Conservation (phyloP, 164 flowering plant genomes). For the Nymphaea colorata region DNA sequence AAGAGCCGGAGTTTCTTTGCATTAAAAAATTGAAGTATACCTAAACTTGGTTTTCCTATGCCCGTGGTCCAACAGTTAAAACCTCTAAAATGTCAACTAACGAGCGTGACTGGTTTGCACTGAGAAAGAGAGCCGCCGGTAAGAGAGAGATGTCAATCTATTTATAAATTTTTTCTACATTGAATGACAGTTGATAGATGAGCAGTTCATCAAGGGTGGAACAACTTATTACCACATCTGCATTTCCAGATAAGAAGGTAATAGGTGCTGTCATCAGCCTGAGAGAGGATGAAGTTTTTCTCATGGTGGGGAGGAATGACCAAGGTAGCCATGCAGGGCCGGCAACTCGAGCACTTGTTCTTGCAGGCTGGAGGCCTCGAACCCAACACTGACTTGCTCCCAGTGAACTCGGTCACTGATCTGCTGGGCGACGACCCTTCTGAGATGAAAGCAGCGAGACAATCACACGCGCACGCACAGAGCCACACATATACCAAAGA, state of each 20-base stretch:
- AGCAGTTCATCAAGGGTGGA: conserved; percentile 11
- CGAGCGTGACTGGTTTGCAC: background rate
- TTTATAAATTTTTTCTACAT: background rate
- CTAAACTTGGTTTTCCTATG: too few relatives aligned
- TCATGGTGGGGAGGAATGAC: conserved; percentile 39
- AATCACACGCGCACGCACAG: background rate
- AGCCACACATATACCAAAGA: background rate
- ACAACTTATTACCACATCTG: conserved; percentile 42
- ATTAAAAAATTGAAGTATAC: too few relatives aligned
- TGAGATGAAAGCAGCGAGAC: conserved; percentile 1
- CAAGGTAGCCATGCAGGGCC: conserved; percentile 58
- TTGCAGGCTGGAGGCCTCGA: conserved; percentile 71
- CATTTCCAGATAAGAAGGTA: conserved; percentile 82
- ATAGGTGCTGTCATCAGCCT: conserved; percentile 38
- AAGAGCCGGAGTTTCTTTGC: too few relatives aligned
- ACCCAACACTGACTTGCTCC: conserved; percentile 42
- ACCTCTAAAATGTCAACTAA: too few relatives aligned
- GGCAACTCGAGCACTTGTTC: conserved; percentile 66
- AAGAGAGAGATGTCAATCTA: background rate
- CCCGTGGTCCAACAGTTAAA: too few relatives aligned
- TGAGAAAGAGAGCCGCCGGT: background rate
- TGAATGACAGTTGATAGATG: background rate
- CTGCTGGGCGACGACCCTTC: conserved; percentile 9
- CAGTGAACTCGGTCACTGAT: conserved; percentile 7
- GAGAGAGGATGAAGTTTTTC: conserved; percentile 5